Evolutionary conservation across 192 early-diverging fungal genomes (phyloP).

Genomic region (Allomyces macrogynus): DNA sequence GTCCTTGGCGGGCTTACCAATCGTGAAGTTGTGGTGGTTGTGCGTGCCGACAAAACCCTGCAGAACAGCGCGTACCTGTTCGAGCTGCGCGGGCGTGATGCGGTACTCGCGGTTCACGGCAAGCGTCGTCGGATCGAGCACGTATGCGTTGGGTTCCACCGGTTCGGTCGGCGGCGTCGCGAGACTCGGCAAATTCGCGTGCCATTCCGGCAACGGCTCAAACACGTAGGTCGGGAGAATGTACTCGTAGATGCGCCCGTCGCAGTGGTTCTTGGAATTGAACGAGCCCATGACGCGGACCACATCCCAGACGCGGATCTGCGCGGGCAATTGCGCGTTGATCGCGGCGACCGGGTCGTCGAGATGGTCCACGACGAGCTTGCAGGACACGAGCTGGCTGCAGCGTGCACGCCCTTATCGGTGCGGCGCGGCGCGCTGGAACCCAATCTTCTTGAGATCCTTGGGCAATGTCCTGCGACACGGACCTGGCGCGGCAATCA

Average conservation of each 20-base stretch:
- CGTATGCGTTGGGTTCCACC: too few relatives aligned
- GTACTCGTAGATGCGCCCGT: slow-evolving; percentile 92
- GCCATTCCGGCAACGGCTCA: slow-evolving; percentile 7
- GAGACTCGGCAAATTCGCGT: background rate
- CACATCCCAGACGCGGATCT: slow-evolving; percentile 76
- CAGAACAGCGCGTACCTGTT: slow-evolving; percentile 43
- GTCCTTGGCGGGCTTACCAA: slow-evolving; percentile 54
- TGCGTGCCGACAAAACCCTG: slow-evolving; percentile 60
- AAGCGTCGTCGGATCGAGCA: slow-evolving; percentile 9
- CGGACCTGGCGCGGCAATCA: slow-evolving; percentile 54
- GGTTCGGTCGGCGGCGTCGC: too few relatives aligned
- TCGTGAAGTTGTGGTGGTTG: slow-evolving; percentile 92
- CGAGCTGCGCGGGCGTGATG: slow-evolving; percentile 34
- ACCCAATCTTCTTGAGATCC: slow-evolving; percentile 57
- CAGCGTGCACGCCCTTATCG: slow-evolving; percentile 96
- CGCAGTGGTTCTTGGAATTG: slow-evolving; percentile 77
- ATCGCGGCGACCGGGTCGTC: slow-evolving; percentile 48
- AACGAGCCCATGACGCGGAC: slow-evolving; percentile 52
- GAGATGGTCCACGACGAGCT: slow-evolving; percentile 60
- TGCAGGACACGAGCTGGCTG: slow-evolving; percentile 79
- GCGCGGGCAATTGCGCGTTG: slow-evolving; percentile 62
- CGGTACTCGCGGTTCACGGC: slow-evolving; percentile 38
- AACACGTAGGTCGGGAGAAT: slow-evolving; percentile 82
- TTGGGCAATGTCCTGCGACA: slow-evolving; percentile 71
- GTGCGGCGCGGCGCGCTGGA: slow-evolving; percentile 85